Evolutionary conservation across 306 rosid species (phyloP), one percentile per base, ranked within the genome.

Genomic region (Malus sylvestris): DNA sequence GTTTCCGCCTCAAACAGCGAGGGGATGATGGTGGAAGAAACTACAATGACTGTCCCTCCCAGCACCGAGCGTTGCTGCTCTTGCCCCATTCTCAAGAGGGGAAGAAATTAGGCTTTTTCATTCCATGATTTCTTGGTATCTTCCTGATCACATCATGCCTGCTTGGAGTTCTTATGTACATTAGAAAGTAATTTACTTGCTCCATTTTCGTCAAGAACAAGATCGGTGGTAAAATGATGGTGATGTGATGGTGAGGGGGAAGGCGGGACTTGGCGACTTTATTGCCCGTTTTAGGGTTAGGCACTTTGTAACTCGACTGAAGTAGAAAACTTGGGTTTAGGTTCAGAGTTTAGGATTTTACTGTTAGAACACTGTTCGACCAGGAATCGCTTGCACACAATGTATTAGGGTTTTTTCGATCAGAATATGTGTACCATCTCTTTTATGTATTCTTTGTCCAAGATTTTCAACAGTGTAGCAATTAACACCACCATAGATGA

Each of bases 141-240:
- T 74, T 44, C 70, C 74, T 72, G 40, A 68, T 70, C 78, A 6
- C 59, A 66, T 16, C 49, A 15, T 22, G 32, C 62, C 30, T 71
- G 72, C 77, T 70, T 38, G 74, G 78, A 73, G 68, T 79, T 67
- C 87, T 78, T 82, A 22, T 79, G 85, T 80, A 83, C 81, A 76
- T 79, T 67, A 45, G 59, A 16, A 74, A 67, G 67, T 66, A 70
- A 49, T 75, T 70, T 72, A 81, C 81, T 78, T 64, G 53, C 83
- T 61, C 77, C 42, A 70, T 75, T 42, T 49, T 76, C 80, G 70
- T 51, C 74, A 78, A 62, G 52, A 58, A 63, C 57, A 70, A 14
- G 27, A 71, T 49, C 1, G 67, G 72, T 22, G 70, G 45, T 38
- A 29, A 51, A 76, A 74, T 75, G 75, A 40, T 73, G 80, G 73